Evolutionary conservation across 192 early-diverging fungal genomes (phyloP).

Genomic region (Diversispora epigaea): DNA sequence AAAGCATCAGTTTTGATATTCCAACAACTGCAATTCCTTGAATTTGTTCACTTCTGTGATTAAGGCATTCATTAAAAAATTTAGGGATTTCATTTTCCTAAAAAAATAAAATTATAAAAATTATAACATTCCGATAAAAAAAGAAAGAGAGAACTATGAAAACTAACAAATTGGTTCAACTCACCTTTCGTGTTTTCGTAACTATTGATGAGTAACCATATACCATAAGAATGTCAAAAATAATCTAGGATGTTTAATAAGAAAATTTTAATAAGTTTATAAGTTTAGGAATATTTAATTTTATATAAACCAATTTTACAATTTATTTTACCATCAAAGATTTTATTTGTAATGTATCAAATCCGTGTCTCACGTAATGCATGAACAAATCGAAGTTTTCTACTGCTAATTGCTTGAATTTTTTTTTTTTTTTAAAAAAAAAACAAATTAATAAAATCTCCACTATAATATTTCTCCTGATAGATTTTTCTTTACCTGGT

Average conservation of each 20-base stretch:
- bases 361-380: conserved; percentile 55
- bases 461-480: background rate
- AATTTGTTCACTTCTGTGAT: conserved; percentile 54
- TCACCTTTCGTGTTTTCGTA: background rate
- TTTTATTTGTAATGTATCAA: conserved; percentile 60
- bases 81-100: conserved; percentile 46
- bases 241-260: background rate
- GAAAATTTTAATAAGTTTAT: background rate
- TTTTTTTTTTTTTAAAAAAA: background rate
- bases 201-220: background rate
- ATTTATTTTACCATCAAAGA: conserved; percentile 63
- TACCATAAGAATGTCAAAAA: conserved; percentile 3
- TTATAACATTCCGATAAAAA: conserved; percentile 35
- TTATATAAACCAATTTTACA: background rate
- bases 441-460: background rate
- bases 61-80: conserved; percentile 55
- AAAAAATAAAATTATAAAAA: conserved; percentile 33
- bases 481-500: conserved; percentile 51
- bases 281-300: background rate
- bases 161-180: no score
- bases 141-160: conserved; percentile 39
- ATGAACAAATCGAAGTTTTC: conserved; percentile 75
- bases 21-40: conserved; percentile 79
- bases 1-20: conserved; percentile 67
- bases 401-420: conserved; percentile 56